Conservation (phyloP, 169 alveolate genomes). For the Condylostoma magnum region DNA sequence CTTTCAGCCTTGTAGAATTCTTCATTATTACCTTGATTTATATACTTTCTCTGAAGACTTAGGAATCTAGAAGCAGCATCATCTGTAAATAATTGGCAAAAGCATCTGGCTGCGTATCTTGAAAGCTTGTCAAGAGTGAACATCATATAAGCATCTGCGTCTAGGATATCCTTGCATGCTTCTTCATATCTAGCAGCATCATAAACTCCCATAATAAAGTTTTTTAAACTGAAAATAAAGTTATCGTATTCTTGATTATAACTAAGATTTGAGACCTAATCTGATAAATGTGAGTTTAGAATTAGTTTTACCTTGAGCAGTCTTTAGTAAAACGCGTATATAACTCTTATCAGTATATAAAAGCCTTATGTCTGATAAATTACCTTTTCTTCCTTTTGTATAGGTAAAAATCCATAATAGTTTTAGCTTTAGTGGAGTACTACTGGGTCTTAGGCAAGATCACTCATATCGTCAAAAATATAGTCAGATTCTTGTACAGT, state of each 20-base stretch:
- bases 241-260: not conserved
- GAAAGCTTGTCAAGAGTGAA: constrained; percentile 16
- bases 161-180: not conserved
- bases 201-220: not conserved
- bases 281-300: not conserved
- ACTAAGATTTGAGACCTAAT: not conserved
- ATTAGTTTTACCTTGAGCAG: constrained; percentile 9
- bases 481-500: not conserved
- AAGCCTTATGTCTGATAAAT: not conserved
- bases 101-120: not conserved
- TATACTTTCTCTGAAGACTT: no score
- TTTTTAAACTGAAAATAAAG: not conserved
- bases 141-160: constrained; percentile 3
- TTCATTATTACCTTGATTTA: no score
- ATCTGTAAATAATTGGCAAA: not conserved
- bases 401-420: constrained; percentile 9
- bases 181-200: constrained; percentile 24
- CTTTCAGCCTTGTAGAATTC: no score
- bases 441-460: constrained; percentile 9
- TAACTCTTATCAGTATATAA: not conserved
- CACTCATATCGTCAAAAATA: not conserved
- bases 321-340: constrained; percentile 16
- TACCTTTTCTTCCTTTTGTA: not conserved
- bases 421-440: not conserved
- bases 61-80: not conserved